Evolutionary conservation across 805 yeast species (phyloP).

Genomic region (Candida manassasensis): DNA sequence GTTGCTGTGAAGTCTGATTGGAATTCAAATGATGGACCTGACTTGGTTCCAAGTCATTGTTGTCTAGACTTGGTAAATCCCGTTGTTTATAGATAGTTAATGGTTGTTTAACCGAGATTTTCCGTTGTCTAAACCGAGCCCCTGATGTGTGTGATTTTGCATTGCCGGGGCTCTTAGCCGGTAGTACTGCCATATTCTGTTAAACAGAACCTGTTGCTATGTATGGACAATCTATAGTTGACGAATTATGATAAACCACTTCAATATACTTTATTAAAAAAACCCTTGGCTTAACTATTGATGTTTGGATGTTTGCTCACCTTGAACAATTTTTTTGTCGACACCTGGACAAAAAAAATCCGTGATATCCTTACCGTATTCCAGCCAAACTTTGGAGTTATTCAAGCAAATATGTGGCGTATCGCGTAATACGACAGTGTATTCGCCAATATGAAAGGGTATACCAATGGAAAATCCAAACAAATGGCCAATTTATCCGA

Average conservation of each 20-base stretch:
- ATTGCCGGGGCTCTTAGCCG: conserved; percentile 28
- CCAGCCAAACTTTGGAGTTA: no score
- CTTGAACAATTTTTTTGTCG: neutral
- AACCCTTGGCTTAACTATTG: conserved; percentile 13
- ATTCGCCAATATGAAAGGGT: no score
- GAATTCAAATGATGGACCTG: conserved; percentile 38
- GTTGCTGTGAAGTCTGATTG: conserved; percentile 63
- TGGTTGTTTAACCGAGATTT: conserved; percentile 87
- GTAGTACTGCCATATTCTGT: conserved; percentile 35
- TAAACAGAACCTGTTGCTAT: neutral
- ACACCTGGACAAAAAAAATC: neutral
- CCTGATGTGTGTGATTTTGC: conserved; percentile 34
- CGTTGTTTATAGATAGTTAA: conserved; percentile 70
- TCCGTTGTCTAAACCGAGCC: conserved; percentile 88
- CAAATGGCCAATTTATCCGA: neutral
- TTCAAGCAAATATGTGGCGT: no score
- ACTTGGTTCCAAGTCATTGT: conserved; percentile 37
- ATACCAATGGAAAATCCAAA: neutral
- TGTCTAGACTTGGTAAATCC: conserved; percentile 76
- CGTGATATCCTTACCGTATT: neutral
- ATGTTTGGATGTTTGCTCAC: conserved; percentile 22
- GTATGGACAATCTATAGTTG: neutral
- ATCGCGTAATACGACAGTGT: no score
- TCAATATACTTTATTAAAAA: neutral
- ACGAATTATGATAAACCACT: neutral